Percentiles rank a stretch among this genome's conserved stretches.
phyloP scores from a whole-genome alignment of 129 eudicot genomes.

The Pulicaria dysenterica region DNA sequence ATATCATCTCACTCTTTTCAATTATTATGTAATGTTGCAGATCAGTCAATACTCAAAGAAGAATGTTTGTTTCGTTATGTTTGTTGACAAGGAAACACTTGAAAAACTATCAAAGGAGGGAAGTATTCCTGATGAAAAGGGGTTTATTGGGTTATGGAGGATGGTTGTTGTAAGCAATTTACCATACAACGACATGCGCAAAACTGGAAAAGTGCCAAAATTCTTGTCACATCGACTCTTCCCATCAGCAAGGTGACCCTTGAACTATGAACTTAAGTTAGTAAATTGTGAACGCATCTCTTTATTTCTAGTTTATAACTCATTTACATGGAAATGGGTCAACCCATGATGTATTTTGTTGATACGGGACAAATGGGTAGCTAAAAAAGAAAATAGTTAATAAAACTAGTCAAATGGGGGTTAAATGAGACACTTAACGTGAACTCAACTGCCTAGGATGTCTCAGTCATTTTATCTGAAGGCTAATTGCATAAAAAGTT shows the following conservation, averaged over 20 bases:
- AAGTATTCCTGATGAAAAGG: slow-evolving; percentile 66
- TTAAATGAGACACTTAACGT: no score
- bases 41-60: slow-evolving; percentile 29
- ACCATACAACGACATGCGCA: slow-evolving; percentile 89
- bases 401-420: no score
- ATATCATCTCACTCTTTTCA: neutral
- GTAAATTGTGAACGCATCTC: no score
- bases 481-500: no score
- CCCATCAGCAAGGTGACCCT: slow-evolving; percentile 86
- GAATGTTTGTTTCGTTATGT: slow-evolving; percentile 1
- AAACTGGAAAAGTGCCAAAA: slow-evolving; percentile 98
- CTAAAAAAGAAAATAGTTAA: no score
- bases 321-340: no score
- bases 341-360: no score
- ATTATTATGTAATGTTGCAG: neutral
- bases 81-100: slow-evolving; percentile 29
- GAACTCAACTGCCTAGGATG: no score
- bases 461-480: no score
- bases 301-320: no score
- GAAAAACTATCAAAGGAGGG: slow-evolving; percentile 70
- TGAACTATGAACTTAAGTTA: slow-evolving; percentile 11
- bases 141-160: slow-evolving; percentile 87
- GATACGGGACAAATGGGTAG: no score
- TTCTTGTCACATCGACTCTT: slow-evolving; percentile 93
- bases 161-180: slow-evolving; percentile 77